phyloP scores from a whole-genome alignment of 2,329 filamentous ascomycete genomes.

The Phialophora verrucosa region DNA sequence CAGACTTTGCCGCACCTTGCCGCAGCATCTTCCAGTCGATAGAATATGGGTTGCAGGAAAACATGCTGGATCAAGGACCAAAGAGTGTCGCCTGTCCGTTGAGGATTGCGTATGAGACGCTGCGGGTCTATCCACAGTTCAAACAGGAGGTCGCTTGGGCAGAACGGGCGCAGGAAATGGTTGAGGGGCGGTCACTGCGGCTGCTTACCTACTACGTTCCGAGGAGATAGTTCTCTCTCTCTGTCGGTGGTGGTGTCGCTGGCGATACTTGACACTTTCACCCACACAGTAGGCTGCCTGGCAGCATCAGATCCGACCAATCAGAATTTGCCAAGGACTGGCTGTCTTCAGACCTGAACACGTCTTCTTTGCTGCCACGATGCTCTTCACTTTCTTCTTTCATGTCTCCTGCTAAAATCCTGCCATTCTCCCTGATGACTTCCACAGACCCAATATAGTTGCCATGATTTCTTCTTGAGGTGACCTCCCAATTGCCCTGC shows the following conservation, averaged over 20 bases:
- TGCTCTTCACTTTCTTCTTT: neutral
- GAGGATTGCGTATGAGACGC: slow-evolving; percentile 39
- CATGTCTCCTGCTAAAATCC: neutral
- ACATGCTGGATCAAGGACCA: slow-evolving; percentile 33
- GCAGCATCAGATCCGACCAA: slow-evolving; percentile 15
- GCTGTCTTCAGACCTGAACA: slow-evolving; percentile 13
- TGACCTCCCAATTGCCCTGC: too few species aligned
- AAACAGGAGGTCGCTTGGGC: slow-evolving; percentile 28
- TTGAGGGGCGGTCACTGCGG: slow-evolving; percentile 26
- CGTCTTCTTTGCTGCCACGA: neutral
- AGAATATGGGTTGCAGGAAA: slow-evolving; percentile 43
- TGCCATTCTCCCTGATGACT: neutral
- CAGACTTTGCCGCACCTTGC: slow-evolving; percentile 40
- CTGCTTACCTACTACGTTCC: slow-evolving; percentile 25
- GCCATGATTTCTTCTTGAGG: neutral
- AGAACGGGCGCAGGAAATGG: slow-evolving; percentile 21
- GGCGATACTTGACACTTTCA: neutral
- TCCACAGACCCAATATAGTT: neutral
- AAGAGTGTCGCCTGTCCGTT: slow-evolving; percentile 38
- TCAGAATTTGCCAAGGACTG: slow-evolving; percentile 28
- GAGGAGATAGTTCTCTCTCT: slow-evolving; percentile 2
- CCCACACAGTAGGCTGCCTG: too few species aligned
- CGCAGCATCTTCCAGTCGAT: slow-evolving; percentile 47
- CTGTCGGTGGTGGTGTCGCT: neutral
- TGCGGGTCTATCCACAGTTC: slow-evolving; percentile 23